phyloP scores from a whole-genome alignment of 306 rosid genomes.

The Bauhinia variegata region DNA sequence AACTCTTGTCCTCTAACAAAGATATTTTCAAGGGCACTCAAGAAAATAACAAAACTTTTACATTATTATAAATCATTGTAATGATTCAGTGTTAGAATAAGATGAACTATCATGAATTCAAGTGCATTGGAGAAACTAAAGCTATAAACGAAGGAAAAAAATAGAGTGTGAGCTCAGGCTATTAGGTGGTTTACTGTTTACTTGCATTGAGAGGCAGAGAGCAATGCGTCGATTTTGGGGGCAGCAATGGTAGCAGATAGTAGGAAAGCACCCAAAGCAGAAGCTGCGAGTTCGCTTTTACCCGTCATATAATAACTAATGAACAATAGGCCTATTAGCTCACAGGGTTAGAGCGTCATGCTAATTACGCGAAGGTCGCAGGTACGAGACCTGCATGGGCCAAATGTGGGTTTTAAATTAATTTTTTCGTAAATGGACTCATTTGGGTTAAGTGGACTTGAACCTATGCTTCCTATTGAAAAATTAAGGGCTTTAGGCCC shows the following conservation, averaged over 20 bases:
- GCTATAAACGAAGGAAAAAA: background rate
- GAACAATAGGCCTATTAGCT: conserved; percentile 96
- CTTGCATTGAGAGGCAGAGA: conserved; percentile 88
- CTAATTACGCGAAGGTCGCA: conserved; percentile 92
- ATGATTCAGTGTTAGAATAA: background rate
- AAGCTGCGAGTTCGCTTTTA: conserved; percentile 90
- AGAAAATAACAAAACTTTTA: background rate
- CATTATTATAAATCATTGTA: background rate
- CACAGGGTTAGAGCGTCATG: conserved; percentile 92
- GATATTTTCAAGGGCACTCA: background rate
- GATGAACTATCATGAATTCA: background rate
- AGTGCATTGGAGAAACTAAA: background rate
- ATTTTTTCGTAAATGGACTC: too few species aligned
- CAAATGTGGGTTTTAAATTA: conserved; percentile 32
- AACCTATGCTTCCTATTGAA: too few species aligned
- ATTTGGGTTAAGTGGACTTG: too few species aligned
- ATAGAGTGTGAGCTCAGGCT: background rate
- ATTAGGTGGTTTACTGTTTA: background rate
- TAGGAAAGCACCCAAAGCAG: conserved; percentile 77
- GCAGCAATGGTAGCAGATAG: conserved; percentile 84
- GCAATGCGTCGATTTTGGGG: conserved; percentile 77
- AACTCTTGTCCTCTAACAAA: conserved; percentile 1
- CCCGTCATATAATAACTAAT: too few species aligned
- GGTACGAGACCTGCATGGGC: conserved; percentile 98
- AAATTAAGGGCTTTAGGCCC: too few species aligned